Evolutionary conservation across 1,139 yeast genomes (phyloP).

Genomic region (Pichia sp.): DNA sequence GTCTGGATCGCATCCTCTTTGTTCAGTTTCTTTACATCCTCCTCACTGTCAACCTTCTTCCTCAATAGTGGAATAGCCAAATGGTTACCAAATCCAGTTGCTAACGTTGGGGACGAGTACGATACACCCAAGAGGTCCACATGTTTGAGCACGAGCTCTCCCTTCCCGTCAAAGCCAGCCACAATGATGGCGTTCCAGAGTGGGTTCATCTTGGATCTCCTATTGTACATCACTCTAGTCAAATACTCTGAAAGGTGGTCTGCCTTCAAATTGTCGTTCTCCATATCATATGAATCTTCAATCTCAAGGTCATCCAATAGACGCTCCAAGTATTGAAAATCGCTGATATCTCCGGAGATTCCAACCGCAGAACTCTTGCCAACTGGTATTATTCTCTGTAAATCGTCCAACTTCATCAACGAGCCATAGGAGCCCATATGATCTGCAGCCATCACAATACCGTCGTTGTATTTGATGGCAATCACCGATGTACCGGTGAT

Average conservation of each 20-base stretch:
- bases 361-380: conserved; percentile 90
- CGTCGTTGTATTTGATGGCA: conserved; percentile 84
- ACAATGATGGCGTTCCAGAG: conserved; percentile 93
- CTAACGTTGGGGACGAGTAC: conserved; percentile 81
- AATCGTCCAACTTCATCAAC: conserved; percentile 75
- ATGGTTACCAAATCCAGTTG: conserved; percentile 96
- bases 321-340: conserved; percentile 78
- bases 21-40: conserved; percentile 60
- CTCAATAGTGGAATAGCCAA: conserved; percentile 90
- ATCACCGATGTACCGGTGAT: conserved; percentile 96
- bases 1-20: conserved; percentile 74
- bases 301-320: conserved; percentile 72
- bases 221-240: conserved; percentile 75
- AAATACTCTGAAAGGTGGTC: conserved; percentile 86
- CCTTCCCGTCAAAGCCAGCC: conserved; percentile 77
- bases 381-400: conserved; percentile 78
- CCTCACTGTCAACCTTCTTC: conserved; percentile 74
- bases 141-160: conserved; percentile 69
- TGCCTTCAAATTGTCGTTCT: conserved; percentile 68
- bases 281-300: conserved; percentile 77
- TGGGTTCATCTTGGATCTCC: conserved; percentile 93
- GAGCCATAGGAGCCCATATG: conserved; percentile 94
- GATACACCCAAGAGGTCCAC: conserved; percentile 92
- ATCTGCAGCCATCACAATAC: conserved; percentile 93
- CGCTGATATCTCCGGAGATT: conserved; percentile 91